Evolutionary conservation across 805 yeast species (phyloP), one percentile per base, ranked within the genome.

Genomic region (Candida anglica): DNA sequence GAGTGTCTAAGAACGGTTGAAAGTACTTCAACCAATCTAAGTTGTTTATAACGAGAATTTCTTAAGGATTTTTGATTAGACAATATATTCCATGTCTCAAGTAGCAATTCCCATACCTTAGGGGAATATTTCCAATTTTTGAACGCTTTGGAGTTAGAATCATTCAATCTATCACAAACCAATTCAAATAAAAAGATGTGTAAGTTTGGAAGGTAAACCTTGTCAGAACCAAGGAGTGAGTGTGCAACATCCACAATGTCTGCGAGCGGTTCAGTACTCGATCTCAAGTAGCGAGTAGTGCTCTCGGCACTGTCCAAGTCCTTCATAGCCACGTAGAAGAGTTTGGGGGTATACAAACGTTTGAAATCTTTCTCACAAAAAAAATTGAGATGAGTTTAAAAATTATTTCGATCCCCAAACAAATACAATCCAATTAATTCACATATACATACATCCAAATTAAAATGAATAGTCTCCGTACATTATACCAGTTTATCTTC

Each of bases 81-180:
- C 16, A 67, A 43, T 0, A 35, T 19, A 0, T 25, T 17, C 76
- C 77, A 75, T 34, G 62, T 52, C 13, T 47, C 47, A 32, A 52
- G 48, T 43, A 77, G 69, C 7, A 80, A 52, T 9, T 40, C 37
- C 91, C 91, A 83, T 2, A 73, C 55, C 2, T 52, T 46, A 1
- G 48, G 36, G 34, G 60, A 55, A n/a, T 37, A 49, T 44, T 69
- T 77, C 63, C 77, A 78, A 5, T 48, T 40, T 2, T 52, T 40
- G 44, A 63, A 65, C n/a, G 32, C 27, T n/a, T 46, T 47, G 15
- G 47, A 43, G n/a, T 55, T 51, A 7, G 42, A 39, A 36, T 78
- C 85, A 37, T 72, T 71, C 47, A 82, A 53, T 35, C 88, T 62
- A 47, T 81, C 86, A 33, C 75, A 65, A 1, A 82, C 40, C 21